Evolutionary conservation across 148 eudicot species (phyloP), one percentile per base, ranked within the genome.

Genomic region (Suaeda aralocaspica): DNA sequence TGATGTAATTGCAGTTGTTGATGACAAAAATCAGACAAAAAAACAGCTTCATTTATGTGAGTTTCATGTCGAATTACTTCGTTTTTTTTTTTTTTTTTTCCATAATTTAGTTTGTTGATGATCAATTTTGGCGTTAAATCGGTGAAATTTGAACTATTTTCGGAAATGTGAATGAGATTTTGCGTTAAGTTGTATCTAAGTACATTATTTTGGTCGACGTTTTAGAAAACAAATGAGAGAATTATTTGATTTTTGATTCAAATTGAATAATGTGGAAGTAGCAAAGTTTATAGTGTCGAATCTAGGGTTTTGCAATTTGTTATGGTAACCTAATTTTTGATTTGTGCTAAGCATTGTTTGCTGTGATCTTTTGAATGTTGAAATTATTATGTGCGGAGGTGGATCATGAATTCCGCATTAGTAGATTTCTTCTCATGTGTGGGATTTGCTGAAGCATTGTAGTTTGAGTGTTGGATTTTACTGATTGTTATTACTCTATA

Each of bases 31-130:
- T 81, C 98, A 93, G 71, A 81, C 87, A 1, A 88, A 80, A 93
- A 14, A 87, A 86, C 84, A 86, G 97, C 74, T 93, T 88, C 84
- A 93, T 93, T 65, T 93, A 93, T 74, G 98, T 93, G 76, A 90
- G 96, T 86, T 57, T 62, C 28, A n/a, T n/a, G n/a, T n/a, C 45
- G 21, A 16, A 12, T 46, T 8, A 13, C n/a, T 31, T 33, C 46
- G 56, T 36, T 60, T 61, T 36, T 2, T 18, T 62, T 63, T 62
- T 51, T 9, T 62, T 45, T 14, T 51, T 18, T 45, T 36, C 41
- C 24, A 9, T 48, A 33, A 51, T 75, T 63, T 44, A 18, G 44
- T 29, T 63, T 14, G 63, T 15, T 68, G 5, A 29, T 53, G 7
- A 1, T 33, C 19, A 21, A 31, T 71, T 71, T 59, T 21, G 59